phyloP scores from a whole-genome alignment of 2,329 filamentous ascomycete genomes.

The Aspergillus pseudoviridinutans region DNA sequence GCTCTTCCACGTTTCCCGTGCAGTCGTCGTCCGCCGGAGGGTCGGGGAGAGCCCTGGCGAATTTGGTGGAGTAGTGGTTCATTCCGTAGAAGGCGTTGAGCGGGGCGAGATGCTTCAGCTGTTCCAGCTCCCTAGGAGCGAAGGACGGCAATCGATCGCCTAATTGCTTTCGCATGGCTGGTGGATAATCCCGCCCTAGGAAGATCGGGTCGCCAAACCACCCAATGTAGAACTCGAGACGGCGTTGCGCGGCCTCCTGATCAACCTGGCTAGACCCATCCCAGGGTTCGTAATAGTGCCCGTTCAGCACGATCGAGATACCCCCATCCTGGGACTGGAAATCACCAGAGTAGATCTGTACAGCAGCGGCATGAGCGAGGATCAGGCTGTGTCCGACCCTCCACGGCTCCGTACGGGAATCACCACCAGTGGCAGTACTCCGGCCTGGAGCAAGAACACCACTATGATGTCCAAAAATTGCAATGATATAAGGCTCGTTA shows the following conservation, averaged over 20 bases:
- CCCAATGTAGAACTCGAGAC: conserved; percentile 24
- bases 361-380: conserved; percentile 1
- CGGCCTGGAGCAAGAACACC: conserved; percentile 4
- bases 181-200: conserved; percentile 38
- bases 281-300: conserved; percentile 31
- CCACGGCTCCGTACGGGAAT: conserved; percentile 6
- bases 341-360: not conserved
- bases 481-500: conserved; percentile 34
- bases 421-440: not conserved
- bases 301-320: conserved; percentile 2
- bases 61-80: conserved; percentile 14
- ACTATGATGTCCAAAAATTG: conserved; percentile 21
- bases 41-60: not conserved
- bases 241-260: conserved; percentile 16
- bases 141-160: conserved; percentile 3
- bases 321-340: conserved; percentile 1
- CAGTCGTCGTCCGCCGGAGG: conserved; percentile 8
- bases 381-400: conserved; percentile 3
- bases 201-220: conserved; percentile 41
- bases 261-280: conserved; percentile 11
- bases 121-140: not conserved
- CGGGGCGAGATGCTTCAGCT: not conserved
- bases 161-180: conserved; percentile 16
- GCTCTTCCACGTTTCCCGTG: conserved; percentile 7
- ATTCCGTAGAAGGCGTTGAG: conserved; percentile 13